phyloP scores from a whole-genome alignment of 768 basidiomycete species.

The Auriscalpium microsporum region DNA sequence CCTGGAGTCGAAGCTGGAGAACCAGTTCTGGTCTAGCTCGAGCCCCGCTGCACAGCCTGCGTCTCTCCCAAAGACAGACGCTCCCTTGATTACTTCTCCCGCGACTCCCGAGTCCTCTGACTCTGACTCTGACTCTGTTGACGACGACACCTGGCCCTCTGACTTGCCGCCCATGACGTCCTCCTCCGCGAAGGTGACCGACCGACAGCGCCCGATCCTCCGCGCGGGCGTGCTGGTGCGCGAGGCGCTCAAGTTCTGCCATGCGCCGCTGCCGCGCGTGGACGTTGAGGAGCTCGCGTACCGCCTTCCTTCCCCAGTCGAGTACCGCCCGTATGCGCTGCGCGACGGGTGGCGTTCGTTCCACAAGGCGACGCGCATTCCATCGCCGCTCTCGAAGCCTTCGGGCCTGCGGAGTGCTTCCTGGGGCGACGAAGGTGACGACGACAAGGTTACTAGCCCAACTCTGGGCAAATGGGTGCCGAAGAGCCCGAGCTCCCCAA shows the following conservation, averaged over 20 bases:
- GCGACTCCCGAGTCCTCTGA: not conserved
- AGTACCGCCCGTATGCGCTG: not conserved
- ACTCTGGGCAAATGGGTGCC: not conserved
- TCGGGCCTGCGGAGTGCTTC: too few species aligned
- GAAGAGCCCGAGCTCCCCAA: too few species aligned
- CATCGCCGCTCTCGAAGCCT: not conserved
- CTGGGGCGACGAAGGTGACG: too few species aligned
- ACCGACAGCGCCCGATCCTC: not conserved
- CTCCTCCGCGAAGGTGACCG: not conserved
- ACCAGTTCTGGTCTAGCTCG: not conserved
- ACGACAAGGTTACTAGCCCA: not conserved
- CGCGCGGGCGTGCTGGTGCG: not conserved
- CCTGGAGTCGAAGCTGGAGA: not conserved
- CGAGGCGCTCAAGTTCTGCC: not conserved
- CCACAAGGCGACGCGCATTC: not conserved
- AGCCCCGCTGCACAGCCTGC: not conserved
- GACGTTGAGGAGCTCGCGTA: not conserved
- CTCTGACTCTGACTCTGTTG: not conserved
- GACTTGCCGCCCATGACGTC: not conserved
- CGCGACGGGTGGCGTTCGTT: not conserved
- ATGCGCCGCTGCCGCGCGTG: not conserved
- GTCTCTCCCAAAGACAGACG: not conserved
- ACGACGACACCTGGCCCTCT: not conserved
- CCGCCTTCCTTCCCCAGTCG: not conserved
- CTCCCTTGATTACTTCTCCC: not conserved